These are phyloP conservation scores for Wickerhamomyces bisporus DNA, from an alignment of 805 yeast genomes.

Conservation along the genomic window DNA sequence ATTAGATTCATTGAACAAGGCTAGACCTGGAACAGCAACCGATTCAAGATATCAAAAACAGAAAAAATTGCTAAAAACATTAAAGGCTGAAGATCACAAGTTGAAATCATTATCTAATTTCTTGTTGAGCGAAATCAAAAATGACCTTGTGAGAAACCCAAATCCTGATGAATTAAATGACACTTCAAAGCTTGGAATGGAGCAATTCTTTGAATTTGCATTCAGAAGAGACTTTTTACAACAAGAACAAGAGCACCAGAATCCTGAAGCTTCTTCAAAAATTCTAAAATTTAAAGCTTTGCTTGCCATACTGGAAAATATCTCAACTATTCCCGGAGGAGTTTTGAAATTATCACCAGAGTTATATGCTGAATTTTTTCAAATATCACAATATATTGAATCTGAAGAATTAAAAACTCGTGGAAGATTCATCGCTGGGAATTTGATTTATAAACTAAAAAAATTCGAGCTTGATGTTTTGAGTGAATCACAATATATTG, in stretches of 20 bases:
- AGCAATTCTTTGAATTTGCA: not conserved
- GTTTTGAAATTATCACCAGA: conserved; percentile 27
- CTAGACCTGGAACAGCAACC: not conserved
- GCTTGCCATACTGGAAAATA: conserved; percentile 9
- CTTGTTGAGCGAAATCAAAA: not conserved
- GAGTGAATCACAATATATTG: conserved; percentile 46
- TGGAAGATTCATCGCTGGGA: conserved; percentile 37
- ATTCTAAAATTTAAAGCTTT: conserved; percentile 13
- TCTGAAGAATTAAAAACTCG: conserved; percentile 25
- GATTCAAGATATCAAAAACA: not conserved
- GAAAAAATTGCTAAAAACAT: not conserved
- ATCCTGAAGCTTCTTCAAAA: not conserved
- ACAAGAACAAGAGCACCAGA: not conserved
- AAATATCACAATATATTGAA: conserved; percentile 34
- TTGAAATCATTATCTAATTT: not conserved
- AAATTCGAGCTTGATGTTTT: conserved; percentile 45
- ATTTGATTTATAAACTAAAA: conserved; percentile 35
- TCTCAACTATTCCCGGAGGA: conserved; percentile 5
- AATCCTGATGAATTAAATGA: not conserved
- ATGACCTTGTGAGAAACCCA: not conserved
- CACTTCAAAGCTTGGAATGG: not conserved
- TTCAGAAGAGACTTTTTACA: not conserved
- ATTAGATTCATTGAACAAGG: not conserved
- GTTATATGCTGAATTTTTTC: conserved; percentile 30
- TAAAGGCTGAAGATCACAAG: not conserved